A percentile compares a stretch with the other conserved stretches of the same genome.
These are phyloP conservation scores for Candida vartiovaarae DNA, from an alignment of 805 yeast genomes.

Conservation along the genomic window DNA sequence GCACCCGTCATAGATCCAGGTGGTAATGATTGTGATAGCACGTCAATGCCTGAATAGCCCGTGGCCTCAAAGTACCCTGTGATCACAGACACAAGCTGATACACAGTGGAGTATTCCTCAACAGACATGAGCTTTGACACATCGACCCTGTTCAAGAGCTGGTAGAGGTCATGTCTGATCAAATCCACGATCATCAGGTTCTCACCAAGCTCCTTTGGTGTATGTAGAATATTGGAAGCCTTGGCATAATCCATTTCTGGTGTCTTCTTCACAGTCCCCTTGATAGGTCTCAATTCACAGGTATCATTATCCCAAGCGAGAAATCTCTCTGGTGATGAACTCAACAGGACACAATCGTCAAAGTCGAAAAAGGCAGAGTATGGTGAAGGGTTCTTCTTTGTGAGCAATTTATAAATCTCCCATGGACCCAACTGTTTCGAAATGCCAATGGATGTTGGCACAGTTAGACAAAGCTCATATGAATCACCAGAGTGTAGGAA, in stretches of 20 bases:
- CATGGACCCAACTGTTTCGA: constrained; percentile 52
- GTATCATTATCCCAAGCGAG: constrained; percentile 55
- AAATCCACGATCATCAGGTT: constrained; percentile 95
- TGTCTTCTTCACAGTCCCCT: constrained; percentile 83
- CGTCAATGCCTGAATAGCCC: constrained; percentile 63
- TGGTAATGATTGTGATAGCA: constrained; percentile 74
- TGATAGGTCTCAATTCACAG: constrained; percentile 89
- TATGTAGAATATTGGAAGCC: constrained; percentile 60
- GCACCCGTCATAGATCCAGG: constrained; percentile 99
- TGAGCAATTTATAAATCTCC: constrained; percentile 71
- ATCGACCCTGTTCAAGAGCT: constrained; percentile 53
- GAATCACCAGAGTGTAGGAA: constrained; percentile 77
- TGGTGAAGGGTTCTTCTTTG: constrained; percentile 82
- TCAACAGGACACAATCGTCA: constrained; percentile 50
- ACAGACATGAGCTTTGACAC: constrained; percentile 82
- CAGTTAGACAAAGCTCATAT: constrained; percentile 87
- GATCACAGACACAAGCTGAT: constrained; percentile 85
- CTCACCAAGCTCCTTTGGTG: constrained; percentile 93
- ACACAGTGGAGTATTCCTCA: constrained; percentile 89
- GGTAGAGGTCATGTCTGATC: constrained; percentile 84
- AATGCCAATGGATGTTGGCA: constrained; percentile 54
- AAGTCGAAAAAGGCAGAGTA: constrained; percentile 77
- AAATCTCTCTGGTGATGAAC: constrained; percentile 94
- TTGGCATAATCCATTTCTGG: constrained; percentile 42
- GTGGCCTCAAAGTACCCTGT: constrained; percentile 39